These are phyloP conservation scores for Dryadomyces sulphureus DNA, from an alignment of 2,329 filamentous ascomycete species.

Conservation along the genomic window DNA sequence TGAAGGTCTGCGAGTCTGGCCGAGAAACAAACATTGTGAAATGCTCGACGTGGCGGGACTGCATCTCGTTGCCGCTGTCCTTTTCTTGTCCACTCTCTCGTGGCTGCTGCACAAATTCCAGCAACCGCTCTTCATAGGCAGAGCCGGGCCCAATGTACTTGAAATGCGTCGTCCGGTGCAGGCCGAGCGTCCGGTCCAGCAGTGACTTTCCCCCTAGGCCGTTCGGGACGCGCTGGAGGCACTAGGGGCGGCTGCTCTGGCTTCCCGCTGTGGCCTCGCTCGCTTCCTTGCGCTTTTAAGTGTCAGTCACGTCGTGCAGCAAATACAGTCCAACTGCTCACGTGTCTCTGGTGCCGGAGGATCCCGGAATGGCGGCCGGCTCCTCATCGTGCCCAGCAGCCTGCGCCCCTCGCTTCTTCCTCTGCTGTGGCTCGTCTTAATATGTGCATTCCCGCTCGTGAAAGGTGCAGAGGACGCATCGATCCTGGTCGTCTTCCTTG, in stretches of 20 bases:
- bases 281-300: no score
- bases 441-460: conserved; percentile 55
- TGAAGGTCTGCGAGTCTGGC: conserved; percentile 13
- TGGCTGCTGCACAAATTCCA: conserved; percentile 14
- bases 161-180: conserved; percentile 44
- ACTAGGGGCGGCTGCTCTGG: no score
- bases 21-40: conserved; percentile 12
- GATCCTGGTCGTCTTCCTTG: conserved; percentile 40
- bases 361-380: no score
- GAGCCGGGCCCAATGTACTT: conserved; percentile 42
- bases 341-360: no score
- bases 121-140: no score
- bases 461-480: conserved; percentile 51
- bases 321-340: no score
- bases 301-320: no score
- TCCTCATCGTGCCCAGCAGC: no score
- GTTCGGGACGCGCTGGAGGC: no score
- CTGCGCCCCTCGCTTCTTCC: conserved; percentile 29
- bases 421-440: conserved; percentile 43
- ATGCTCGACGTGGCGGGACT: conserved; percentile 14
- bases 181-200: conserved; percentile 31
- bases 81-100: no score
- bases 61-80: no score
- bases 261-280: not conserved
- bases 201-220: conserved; percentile 10